phyloP scores from a whole-genome alignment of 148 eudicot genomes.

The Nyssa sinensis region DNA sequence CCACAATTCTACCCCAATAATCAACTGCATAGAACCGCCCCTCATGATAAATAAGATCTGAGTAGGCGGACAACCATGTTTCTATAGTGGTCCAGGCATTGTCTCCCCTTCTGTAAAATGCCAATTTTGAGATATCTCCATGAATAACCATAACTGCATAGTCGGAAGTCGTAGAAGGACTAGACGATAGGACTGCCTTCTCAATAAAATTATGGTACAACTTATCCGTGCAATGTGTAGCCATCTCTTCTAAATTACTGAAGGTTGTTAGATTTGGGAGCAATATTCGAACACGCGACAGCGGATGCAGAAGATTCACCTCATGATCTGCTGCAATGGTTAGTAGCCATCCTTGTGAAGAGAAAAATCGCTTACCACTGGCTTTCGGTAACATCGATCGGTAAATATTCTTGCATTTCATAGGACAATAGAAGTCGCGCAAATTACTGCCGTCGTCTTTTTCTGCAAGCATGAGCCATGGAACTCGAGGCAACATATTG shows the following conservation, averaged over 20 bases:
- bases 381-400: neutral
- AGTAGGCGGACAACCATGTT: rapidly evolving
- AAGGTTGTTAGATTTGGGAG: no score
- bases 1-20: no score
- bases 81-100: neutral
- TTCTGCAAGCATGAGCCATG: neutral
- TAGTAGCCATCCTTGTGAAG: neutral
- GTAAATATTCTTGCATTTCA: no score
- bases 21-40: neutral
- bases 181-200: no score
- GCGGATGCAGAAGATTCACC: no score
- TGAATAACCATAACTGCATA: neutral
- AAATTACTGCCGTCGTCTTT: neutral
- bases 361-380: neutral
- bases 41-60: neutral
- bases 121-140: neutral
- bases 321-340: neutral
- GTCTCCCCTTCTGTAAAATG: neutral
- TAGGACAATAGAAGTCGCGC: neutral
- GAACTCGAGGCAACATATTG: neutral
- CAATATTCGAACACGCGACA: no score
- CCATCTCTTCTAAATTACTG: neutral
- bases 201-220: no score
- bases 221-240: no score
- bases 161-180: neutral